Evolutionary conservation across 2,329 filamentous ascomycete genomes (phyloP).

Genomic region (Trichophyton equinum): DNA sequence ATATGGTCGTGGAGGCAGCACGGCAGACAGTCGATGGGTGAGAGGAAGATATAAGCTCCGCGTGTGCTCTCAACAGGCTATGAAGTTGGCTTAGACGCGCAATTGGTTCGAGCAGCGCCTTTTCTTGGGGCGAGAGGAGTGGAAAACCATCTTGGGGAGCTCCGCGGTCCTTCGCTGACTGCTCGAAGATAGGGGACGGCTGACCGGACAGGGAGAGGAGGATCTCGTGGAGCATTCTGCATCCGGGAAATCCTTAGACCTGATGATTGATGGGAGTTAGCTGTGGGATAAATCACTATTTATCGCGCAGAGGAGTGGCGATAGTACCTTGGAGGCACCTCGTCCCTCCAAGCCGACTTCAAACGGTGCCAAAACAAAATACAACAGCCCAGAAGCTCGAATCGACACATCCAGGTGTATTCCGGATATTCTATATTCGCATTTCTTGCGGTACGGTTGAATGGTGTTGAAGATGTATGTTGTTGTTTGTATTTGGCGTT

Average conservation of each 20-base stretch:
- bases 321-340: slow-evolving; percentile 18
- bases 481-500: background rate
- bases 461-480: background rate
- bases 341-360: slow-evolving; percentile 17
- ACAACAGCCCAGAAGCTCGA: slow-evolving; percentile 33
- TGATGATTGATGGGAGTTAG: background rate
- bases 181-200: slow-evolving; percentile 70
- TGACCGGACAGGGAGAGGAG: slow-evolving; percentile 91
- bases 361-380: slow-evolving; percentile 32
- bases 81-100: slow-evolving; percentile 69
- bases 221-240: slow-evolving; percentile 90
- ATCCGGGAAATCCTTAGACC: background rate
- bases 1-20: slow-evolving; percentile 68
- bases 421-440: background rate
- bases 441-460: background rate
- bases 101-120: slow-evolving; percentile 64
- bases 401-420: slow-evolving; percentile 32
- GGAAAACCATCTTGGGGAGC: slow-evolving; percentile 39
- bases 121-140: slow-evolving; percentile 62
- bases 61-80: slow-evolving; percentile 54
- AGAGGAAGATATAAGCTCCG: slow-evolving; percentile 52
- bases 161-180: slow-evolving; percentile 36
- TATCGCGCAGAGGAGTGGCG: background rate
- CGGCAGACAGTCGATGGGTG: slow-evolving; percentile 77
- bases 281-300: background rate